phyloP scores from a whole-genome alignment of 2,329 filamentous ascomycete genomes.

The Zelopaecilomyces penicillatus region DNA sequence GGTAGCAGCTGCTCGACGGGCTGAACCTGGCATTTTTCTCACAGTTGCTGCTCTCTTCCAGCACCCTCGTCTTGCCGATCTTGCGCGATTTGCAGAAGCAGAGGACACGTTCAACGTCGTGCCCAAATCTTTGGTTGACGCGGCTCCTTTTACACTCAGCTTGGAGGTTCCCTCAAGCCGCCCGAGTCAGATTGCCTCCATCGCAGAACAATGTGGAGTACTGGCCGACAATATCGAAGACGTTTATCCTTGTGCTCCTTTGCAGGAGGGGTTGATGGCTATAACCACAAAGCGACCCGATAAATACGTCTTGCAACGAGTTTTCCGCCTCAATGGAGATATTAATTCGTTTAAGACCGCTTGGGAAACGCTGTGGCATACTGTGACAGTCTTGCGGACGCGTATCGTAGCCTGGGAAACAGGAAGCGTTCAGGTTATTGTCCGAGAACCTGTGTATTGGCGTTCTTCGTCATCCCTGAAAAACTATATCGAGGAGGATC shows the following conservation, averaged over 20 bases:
- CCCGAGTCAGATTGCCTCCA: background rate
- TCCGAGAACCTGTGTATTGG: constrained; percentile 1
- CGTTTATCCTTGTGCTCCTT: constrained; percentile 1
- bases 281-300: constrained; percentile 1
- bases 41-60: constrained; percentile 1
- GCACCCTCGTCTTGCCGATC: background rate
- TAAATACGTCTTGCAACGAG: constrained; percentile 1
- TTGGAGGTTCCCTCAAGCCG: background rate
- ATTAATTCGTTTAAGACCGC: background rate
- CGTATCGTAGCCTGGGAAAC: constrained; percentile 2
- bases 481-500: background rate
- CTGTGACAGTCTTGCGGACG: constrained; percentile 4
- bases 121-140: background rate
- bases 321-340: constrained; percentile 3
- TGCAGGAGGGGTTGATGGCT: constrained; percentile 2
- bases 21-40: background rate
- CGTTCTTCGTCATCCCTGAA: background rate
- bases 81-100: background rate
- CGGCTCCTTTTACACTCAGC: background rate
- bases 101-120: background rate
- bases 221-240: constrained; percentile 4
- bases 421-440: constrained; percentile 3
- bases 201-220: constrained; percentile 3
- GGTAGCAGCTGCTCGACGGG: background rate
- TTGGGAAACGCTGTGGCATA: constrained; percentile 1